Percentiles rank a stretch among this genome's conserved stretches.
phyloP scores from a whole-genome alignment of 768 basidiomycete genomes.

The Scleroderma citrinum region DNA sequence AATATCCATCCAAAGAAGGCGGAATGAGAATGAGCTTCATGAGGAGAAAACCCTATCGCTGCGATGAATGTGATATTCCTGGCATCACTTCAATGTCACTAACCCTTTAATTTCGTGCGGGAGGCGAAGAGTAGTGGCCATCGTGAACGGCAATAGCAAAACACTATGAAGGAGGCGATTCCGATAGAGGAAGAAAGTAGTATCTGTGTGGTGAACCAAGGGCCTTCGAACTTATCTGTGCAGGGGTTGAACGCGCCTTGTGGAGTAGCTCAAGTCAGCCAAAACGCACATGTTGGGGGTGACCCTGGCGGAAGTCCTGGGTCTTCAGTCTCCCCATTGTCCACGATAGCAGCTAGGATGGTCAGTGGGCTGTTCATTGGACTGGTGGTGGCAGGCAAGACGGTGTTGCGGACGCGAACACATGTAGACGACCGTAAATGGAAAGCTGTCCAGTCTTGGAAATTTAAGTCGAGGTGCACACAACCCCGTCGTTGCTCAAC shows the following conservation, averaged over 20 bases:
- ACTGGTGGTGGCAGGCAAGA: background rate
- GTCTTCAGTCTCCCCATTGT: slow-evolving; percentile 34
- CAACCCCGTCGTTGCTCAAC: background rate
- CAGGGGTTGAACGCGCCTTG: slow-evolving; percentile 6
- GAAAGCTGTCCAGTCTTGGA: background rate
- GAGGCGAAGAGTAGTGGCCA: slow-evolving; percentile 92
- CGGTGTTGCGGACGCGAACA: background rate
- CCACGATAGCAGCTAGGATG: slow-evolving; percentile 4
- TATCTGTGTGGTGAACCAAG: slow-evolving; percentile 94
- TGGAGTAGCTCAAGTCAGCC: background rate
- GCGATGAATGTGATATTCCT: slow-evolving; percentile 5
- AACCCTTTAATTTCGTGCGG: slow-evolving; percentile 90
- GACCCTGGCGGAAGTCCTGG: slow-evolving; percentile 53
- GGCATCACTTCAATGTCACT: slow-evolving; percentile 11
- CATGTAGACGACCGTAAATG: background rate
- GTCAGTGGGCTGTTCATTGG: background rate
- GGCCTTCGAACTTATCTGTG: slow-evolving; percentile 78
- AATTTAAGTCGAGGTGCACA: too few species aligned
- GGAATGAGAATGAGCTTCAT: slow-evolving; percentile 82
- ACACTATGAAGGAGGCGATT: slow-evolving; percentile 71
- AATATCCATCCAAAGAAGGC: slow-evolving; percentile 96
- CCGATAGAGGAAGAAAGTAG: slow-evolving; percentile 75
- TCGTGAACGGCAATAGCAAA: slow-evolving; percentile 82
- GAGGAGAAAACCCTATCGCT: slow-evolving; percentile 78
- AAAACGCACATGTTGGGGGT: slow-evolving; percentile 54